These are phyloP conservation scores for Rhododendron henanense DNA, from an alignment of 148 eudicot species.

Conservation along the genomic window DNA sequence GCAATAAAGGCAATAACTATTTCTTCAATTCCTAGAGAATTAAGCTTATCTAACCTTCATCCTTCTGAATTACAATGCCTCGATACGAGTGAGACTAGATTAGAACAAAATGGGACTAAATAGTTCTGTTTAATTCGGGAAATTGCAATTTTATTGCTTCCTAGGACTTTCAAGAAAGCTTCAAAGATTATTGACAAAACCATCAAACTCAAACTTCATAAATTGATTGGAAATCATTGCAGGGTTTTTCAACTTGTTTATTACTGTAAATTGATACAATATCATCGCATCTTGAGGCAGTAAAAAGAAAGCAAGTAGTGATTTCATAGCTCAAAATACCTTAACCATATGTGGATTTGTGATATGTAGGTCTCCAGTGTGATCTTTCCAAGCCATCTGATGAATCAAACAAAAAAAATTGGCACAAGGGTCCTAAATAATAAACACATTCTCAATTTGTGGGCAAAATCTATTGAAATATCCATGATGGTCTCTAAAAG, in stretches of 20 bases:
- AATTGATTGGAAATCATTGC: not conserved
- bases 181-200: not conserved
- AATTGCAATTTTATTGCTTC: not conserved
- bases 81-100: not conserved
- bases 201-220: not conserved
- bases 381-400: conserved; percentile 95
- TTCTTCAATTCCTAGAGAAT: not conserved
- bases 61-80: not conserved
- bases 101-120: not conserved
- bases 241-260: not conserved
- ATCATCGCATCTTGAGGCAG: not conserved
- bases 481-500: not conserved
- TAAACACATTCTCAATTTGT: not conserved
- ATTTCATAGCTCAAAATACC: conserved; percentile 37
- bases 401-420: conserved; percentile 7
- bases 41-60: not conserved
- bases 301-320: not conserved
- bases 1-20: not conserved
- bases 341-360: conserved; percentile 92
- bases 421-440: not conserved
- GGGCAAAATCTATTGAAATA: not conserved
- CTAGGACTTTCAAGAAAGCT: not conserved
- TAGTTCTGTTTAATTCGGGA: not conserved
- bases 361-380: conserved; percentile 95
- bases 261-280: not conserved